These are phyloP conservation scores for Leccinum sublutescens DNA, from an alignment of 768 basidiomycete genomes.

Conservation along the genomic window DNA sequence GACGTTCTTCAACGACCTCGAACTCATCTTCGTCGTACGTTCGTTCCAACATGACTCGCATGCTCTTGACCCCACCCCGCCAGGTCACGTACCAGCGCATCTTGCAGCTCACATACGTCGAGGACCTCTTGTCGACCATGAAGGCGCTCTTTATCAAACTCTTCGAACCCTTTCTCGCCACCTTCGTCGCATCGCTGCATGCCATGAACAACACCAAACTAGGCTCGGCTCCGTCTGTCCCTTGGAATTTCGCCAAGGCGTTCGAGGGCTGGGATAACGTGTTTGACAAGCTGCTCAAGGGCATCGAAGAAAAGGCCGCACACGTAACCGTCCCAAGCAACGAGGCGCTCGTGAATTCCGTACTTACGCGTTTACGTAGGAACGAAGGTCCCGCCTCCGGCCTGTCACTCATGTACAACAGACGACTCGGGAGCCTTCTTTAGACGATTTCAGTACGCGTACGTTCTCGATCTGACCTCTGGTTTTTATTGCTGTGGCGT, in stretches of 20 bases:
- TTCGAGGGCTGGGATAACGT: constrained; percentile 80
- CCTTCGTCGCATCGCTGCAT: constrained; percentile 83
- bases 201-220: constrained; percentile 49
- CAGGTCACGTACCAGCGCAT: constrained; percentile 97
- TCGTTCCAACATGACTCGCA: not conserved
- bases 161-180: constrained; percentile 79
- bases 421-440: constrained; percentile 45
- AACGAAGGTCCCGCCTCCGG: constrained; percentile 67
- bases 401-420: constrained; percentile 34
- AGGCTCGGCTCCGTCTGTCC: constrained; percentile 30
- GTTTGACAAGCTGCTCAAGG: constrained; percentile 73
- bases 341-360: not conserved
- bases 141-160: constrained; percentile 84
- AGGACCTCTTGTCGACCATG: constrained; percentile 77
- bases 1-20: constrained; percentile 93
- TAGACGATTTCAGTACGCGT: constrained; percentile 62
- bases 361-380: constrained; percentile 40
- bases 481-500: not conserved
- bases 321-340: constrained; percentile 40
- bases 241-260: constrained; percentile 69
- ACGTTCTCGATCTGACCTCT: constrained; percentile 12
- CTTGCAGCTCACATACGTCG: constrained; percentile 90
- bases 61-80: constrained; percentile 2
- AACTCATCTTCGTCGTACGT: constrained; percentile 93
- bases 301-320: constrained; percentile 73